Evolutionary conservation across 1,139 yeast genomes (phyloP).

Genomic region (Nakaseomyces nivariensis): DNA sequence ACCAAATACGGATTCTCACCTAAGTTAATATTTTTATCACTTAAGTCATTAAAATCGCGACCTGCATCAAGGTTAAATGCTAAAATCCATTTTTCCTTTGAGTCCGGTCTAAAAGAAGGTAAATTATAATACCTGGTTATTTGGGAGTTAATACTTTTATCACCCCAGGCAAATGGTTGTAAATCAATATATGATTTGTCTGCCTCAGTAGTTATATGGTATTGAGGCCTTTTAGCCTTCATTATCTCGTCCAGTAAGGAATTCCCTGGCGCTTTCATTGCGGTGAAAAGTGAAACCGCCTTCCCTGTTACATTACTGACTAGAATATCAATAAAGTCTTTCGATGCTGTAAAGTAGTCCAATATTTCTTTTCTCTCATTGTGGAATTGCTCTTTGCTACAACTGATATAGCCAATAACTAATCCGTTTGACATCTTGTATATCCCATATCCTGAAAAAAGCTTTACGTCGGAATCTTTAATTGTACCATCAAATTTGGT

Average conservation of each 20-base stretch:
- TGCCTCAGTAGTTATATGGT: conserved; percentile 52
- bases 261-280: conserved; percentile 21
- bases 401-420: conserved; percentile 39
- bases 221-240: conserved; percentile 42
- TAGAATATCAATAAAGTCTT: conserved; percentile 40
- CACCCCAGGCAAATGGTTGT: conserved; percentile 48
- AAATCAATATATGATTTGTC: conserved; percentile 45
- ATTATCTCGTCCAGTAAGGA: conserved; percentile 39
- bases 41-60: background rate
- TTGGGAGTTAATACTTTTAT: conserved; percentile 8
- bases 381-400: conserved; percentile 19
- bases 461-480: conserved; percentile 13
- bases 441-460: conserved; percentile 32
- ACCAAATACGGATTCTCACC: conserved; percentile 34
- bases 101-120: conserved; percentile 41
- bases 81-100: conserved; percentile 57
- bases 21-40: conserved; percentile 10
- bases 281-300: conserved; percentile 28
- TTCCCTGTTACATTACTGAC: conserved; percentile 55
- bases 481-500: background rate
- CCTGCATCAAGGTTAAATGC: conserved; percentile 43
- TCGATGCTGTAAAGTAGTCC: conserved; percentile 12
- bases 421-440: conserved; percentile 38
- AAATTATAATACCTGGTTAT: conserved; percentile 57
- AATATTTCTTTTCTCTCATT: conserved; percentile 18